phyloP scores from a whole-genome alignment of 176 grass and related monocot species.

The Alloteropsis semialata region DNA sequence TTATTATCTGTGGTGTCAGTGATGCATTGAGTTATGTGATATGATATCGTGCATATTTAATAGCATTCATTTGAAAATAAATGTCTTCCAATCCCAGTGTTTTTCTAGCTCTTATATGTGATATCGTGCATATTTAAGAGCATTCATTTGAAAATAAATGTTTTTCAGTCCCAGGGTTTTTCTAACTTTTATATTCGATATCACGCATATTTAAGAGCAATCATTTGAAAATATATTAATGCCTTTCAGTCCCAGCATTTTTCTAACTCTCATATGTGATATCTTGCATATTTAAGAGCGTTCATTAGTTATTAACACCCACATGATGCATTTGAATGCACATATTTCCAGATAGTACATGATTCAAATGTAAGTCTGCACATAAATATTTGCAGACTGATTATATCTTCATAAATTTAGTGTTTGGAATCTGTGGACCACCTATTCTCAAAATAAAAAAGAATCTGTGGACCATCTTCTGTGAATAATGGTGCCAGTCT shows the following conservation, averaged over 20 bases:
- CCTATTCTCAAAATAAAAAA: too few species aligned
- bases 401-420: too few species aligned
- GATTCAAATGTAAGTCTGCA: not conserved
- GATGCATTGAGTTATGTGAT: not conserved
- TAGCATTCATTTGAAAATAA: not conserved
- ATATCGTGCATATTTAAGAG: not conserved
- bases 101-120: not conserved
- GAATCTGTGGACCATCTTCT: not conserved
- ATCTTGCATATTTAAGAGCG: not conserved
- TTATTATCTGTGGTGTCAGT: not conserved
- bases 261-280: too few species aligned
- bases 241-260: too few species aligned
- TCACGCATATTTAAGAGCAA: too few species aligned
- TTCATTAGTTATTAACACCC: not conserved
- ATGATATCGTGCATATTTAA: not conserved
- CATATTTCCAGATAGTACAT: not conserved
- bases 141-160: not conserved
- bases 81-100: not conserved
- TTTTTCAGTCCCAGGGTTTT: too few species aligned
- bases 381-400: not conserved
- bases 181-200: too few species aligned
- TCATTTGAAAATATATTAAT: too few species aligned
- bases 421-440: not conserved
- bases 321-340: not conserved
- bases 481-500: not conserved